Conservation (phyloP, 345 rosid species). For the Euphorbia tirucalli region DNA sequence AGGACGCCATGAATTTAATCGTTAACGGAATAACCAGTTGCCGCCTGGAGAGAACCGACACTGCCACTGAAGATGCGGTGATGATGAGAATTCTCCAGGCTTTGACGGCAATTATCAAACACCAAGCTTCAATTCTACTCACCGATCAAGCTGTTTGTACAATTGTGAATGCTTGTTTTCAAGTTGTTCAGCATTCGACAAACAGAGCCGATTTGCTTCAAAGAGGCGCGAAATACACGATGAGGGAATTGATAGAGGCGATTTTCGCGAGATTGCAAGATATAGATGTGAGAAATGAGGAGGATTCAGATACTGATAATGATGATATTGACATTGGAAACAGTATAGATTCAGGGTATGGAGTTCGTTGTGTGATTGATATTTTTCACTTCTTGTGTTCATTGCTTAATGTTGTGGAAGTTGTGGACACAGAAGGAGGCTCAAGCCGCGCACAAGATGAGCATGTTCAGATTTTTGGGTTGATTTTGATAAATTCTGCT, state of each 20-base stretch:
- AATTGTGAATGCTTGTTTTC: conserved; percentile 84
- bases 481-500: conserved; percentile 70
- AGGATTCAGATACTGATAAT: conserved; percentile 59
- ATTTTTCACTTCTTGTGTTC: conserved; percentile 82
- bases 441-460: conserved; percentile 51
- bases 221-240: conserved; percentile 65
- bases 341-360: conserved; percentile 49
- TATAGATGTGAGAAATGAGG: conserved; percentile 46
- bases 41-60: conserved; percentile 73
- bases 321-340: conserved; percentile 41
- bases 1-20: conserved; percentile 53
- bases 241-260: conserved; percentile 82
- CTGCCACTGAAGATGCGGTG: conserved; percentile 58
- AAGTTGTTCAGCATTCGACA: conserved; percentile 74
- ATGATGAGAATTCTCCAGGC: conserved; percentile 88
- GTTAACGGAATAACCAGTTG: conserved; percentile 70
- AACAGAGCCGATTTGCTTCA: conserved; percentile 77
- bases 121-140: conserved; percentile 53
- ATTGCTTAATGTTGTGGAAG: conserved; percentile 65
- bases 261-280: conserved; percentile 69
- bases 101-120: conserved; percentile 56
- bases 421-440: conserved; percentile 63
- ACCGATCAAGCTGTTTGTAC: conserved; percentile 74
- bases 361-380: conserved; percentile 65
- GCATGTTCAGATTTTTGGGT: conserved; percentile 63